These are phyloP conservation scores for Alliaria petiolata DNA, from an alignment of 345 rosid species.

Conservation along the genomic window DNA sequence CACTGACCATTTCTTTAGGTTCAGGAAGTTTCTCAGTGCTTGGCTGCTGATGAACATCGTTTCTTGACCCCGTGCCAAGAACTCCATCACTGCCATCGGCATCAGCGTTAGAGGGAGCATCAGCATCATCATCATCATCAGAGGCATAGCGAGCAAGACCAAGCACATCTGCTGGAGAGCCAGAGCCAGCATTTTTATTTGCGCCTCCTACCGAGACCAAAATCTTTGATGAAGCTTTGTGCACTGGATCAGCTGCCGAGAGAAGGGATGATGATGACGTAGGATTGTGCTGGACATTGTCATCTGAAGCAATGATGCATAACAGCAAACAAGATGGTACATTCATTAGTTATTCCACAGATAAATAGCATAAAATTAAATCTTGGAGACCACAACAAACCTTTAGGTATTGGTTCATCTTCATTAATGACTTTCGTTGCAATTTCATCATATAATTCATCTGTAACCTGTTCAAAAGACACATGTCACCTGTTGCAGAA, in stretches of 20 bases:
- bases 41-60: conserved; percentile 35
- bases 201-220: conserved; percentile 40
- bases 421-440: conserved; percentile 84
- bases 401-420: conserved; percentile 56
- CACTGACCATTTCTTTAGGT: conserved; percentile 37
- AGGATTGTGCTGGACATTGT: no score
- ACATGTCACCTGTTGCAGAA: conserved; percentile 14
- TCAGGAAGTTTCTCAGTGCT: conserved; percentile 33
- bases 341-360: conserved; percentile 11
- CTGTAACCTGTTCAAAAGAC: conserved; percentile 69
- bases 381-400: conserved; percentile 34
- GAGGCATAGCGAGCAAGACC: conserved; percentile 96
- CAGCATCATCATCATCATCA: conserved; percentile 66
- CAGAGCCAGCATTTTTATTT: conserved; percentile 52
- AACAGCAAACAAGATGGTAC: background rate
- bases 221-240: conserved; percentile 53
- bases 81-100: conserved; percentile 38
- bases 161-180: conserved; percentile 64
- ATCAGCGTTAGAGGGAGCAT: conserved; percentile 55
- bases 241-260: conserved; percentile 32
- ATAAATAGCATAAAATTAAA: background rate
- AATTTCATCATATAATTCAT: conserved; percentile 93
- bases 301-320: no score
- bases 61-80: conserved; percentile 32
- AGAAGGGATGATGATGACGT: conserved; percentile 35